Evolutionary conservation across 805 yeast genomes (phyloP).

Genomic region (Wickerhamiella vanderwaltii): DNA sequence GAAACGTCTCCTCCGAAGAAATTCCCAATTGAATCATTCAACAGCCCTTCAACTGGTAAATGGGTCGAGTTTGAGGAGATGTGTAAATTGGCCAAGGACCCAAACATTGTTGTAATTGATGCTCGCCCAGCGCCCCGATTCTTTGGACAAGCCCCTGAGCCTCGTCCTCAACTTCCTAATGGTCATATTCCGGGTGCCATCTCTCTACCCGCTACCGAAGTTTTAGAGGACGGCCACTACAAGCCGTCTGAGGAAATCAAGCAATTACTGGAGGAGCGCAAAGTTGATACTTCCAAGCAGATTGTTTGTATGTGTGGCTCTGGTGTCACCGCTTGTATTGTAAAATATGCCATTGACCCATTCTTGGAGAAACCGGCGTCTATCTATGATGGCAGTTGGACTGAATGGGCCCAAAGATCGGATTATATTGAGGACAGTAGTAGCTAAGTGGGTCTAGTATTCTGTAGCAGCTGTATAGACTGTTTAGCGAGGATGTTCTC

Average conservation of each 20-base stretch:
- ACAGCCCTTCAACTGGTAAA: conserved; percentile 24
- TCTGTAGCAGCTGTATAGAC: background rate
- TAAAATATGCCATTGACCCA: conserved; percentile 60
- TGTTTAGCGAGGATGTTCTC: no score
- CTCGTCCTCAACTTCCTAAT: conserved; percentile 73
- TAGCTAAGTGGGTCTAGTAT: background rate
- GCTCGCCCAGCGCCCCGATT: conserved; percentile 40
- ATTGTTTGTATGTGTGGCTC: conserved; percentile 88
- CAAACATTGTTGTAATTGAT: conserved; percentile 9
- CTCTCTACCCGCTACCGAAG: conserved; percentile 60
- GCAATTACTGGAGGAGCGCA: conserved; percentile 35
- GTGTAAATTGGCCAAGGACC: conserved; percentile 39
- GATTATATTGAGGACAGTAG: background rate
- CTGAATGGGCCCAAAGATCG: conserved; percentile 50
- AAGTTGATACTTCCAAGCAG: conserved; percentile 38
- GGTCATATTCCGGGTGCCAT: conserved; percentile 82
- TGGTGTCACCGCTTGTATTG: conserved; percentile 87
- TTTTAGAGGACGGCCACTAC: conserved; percentile 41
- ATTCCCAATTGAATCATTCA: conserved; percentile 19
- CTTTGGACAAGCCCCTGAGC: conserved; percentile 74
- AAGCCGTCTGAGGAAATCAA: conserved; percentile 37
- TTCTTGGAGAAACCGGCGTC: conserved; percentile 36
- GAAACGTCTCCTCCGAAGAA: conserved; percentile 28
- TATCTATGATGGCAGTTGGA: conserved; percentile 58
- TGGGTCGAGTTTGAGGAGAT: conserved; percentile 49